These are phyloP conservation scores for Elaeis guineensis DNA, from an alignment of 176 grass and related monocot genomes.

Conservation along the genomic window DNA sequence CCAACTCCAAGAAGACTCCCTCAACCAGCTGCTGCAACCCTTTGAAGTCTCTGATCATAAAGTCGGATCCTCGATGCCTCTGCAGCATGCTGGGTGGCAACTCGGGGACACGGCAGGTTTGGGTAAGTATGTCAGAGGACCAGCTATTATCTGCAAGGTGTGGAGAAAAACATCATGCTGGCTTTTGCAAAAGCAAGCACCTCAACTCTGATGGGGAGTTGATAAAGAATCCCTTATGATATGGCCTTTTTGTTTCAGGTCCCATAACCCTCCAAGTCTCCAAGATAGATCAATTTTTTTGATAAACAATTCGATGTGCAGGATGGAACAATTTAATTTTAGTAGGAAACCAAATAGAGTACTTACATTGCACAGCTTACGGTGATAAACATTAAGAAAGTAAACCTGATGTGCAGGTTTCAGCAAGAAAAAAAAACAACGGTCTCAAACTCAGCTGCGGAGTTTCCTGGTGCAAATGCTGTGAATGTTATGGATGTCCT, in stretches of 20 bases:
- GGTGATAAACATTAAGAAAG: background rate
- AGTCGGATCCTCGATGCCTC: constrained; percentile 11
- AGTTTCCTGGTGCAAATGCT: constrained; percentile 4
- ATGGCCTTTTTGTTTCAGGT: too few species aligned
- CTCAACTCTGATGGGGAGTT: too few species aligned
- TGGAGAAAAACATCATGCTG: constrained; percentile 17
- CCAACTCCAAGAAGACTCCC: constrained; percentile 19
- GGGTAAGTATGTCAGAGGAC: constrained; percentile 15
- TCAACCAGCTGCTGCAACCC: constrained; percentile 23
- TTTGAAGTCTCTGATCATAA: constrained; percentile 22
- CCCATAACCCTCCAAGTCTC: too few species aligned
- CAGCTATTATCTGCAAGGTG: constrained; percentile 14
- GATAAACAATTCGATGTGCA: too few species aligned
- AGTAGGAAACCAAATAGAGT: too few species aligned
- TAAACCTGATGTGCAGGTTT: constrained; percentile 7
- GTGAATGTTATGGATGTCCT: background rate
- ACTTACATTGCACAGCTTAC: too few species aligned
- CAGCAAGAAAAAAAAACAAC: constrained; percentile 21
- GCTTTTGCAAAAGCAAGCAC: constrained; percentile 16
- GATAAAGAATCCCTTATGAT: too few species aligned
- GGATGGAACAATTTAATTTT: too few species aligned
- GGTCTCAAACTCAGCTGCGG: constrained; percentile 15
- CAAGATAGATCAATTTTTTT: too few species aligned
- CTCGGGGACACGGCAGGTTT: constrained; percentile 6
- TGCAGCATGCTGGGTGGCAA: constrained; percentile 21